A percentile compares a stretch with the other conserved stretches of the same genome.
phyloP scores from a whole-genome alignment of 108 stramenopile genomes.

The Halocafeteria seosinensis region DNA sequence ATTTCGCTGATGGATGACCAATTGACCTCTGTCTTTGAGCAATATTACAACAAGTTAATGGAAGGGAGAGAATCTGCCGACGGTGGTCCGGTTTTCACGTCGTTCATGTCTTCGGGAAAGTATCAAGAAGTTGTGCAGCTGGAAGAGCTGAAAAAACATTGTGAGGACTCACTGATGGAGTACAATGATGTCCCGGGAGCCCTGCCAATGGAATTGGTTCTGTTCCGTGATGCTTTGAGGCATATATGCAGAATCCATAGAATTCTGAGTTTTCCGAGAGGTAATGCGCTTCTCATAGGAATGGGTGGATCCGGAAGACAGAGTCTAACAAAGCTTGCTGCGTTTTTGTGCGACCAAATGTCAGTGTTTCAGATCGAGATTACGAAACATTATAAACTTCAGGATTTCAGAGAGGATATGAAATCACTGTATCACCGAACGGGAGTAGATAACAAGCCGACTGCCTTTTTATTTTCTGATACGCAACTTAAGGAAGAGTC shows the following conservation, averaged over 20 bases:
- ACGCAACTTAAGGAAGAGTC: conserved; percentile 45
- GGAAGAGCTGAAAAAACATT: conserved; percentile 12
- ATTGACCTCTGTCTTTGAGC: conserved; percentile 21
- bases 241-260: conserved; percentile 42
- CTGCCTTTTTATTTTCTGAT: conserved; percentile 44
- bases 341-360: conserved; percentile 27
- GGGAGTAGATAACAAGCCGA: conserved; percentile 21
- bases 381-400: conserved; percentile 39
- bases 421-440: conserved; percentile 31
- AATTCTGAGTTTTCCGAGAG: conserved; percentile 34
- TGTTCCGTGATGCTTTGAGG: conserved; percentile 44
- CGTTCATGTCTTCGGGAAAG: conserved; percentile 6
- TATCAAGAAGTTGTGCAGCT: conserved; percentile 25
- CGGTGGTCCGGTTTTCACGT: conserved; percentile 21
- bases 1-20: conserved; percentile 14
- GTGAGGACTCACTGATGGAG: conserved; percentile 35
- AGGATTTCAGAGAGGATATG: conserved; percentile 44
- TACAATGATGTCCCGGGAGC: conserved; percentile 50
- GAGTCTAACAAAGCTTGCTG: conserved; percentile 32
- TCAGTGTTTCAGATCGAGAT: conserved; percentile 38
- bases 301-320: conserved; percentile 45
- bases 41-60: conserved; percentile 17
- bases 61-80: conserved; percentile 1
- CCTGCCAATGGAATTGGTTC: conserved; percentile 40
- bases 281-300: conserved; percentile 45